Conservation (phyloP, 352 stramenopile genomes). For the Globisporangium megalacanthum region DNA sequence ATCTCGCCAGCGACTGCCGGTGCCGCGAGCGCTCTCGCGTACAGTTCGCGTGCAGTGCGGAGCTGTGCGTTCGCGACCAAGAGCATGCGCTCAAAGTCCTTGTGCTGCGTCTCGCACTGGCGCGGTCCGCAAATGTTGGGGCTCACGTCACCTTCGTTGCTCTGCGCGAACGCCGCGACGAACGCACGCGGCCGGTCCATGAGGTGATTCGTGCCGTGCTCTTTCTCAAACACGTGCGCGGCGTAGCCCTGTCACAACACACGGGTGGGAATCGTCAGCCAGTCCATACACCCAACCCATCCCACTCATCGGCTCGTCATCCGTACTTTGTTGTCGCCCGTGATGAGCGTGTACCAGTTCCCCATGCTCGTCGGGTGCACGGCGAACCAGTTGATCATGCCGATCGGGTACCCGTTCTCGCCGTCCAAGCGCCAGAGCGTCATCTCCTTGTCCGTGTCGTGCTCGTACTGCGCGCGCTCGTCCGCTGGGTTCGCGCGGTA, state of each 20-base stretch:
- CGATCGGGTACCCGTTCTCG: conserved; percentile 74
- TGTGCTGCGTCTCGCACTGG: conserved; percentile 53
- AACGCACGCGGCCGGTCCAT: conserved; percentile 83
- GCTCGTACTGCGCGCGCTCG: conserved; percentile 71
- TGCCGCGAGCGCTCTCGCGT: conserved; percentile 31
- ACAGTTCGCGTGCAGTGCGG: conserved; percentile 52
- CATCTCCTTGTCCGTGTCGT: conserved; percentile 92
- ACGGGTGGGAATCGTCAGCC: neutral
- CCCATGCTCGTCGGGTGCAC: conserved; percentile 93
- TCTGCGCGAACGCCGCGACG: conserved; percentile 90
- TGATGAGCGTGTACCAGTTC: conserved; percentile 92
- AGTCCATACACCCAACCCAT: neutral
- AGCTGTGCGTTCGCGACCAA: conserved; percentile 71
- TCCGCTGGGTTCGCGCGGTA: conserved; percentile 86
- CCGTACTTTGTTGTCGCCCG: conserved; percentile 87
- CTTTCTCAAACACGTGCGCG: conserved; percentile 83
- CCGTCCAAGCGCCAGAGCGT: conserved; percentile 85
- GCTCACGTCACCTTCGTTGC: conserved; percentile 92
- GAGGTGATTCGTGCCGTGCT: conserved; percentile 73
- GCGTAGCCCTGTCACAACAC: conserved; percentile 56
- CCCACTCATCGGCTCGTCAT: neutral
- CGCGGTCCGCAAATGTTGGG: conserved; percentile 87
- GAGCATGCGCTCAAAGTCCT: conserved; percentile 81
- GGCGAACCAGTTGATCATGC: conserved; percentile 93
- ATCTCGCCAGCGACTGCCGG: conserved; percentile 37